A percentile compares a stretch with the other conserved stretches of the same genome.
Evolutionary conservation across 495 filamentous ascomycete genomes (phyloP).

Genomic region (Platismatia glauca): DNA sequence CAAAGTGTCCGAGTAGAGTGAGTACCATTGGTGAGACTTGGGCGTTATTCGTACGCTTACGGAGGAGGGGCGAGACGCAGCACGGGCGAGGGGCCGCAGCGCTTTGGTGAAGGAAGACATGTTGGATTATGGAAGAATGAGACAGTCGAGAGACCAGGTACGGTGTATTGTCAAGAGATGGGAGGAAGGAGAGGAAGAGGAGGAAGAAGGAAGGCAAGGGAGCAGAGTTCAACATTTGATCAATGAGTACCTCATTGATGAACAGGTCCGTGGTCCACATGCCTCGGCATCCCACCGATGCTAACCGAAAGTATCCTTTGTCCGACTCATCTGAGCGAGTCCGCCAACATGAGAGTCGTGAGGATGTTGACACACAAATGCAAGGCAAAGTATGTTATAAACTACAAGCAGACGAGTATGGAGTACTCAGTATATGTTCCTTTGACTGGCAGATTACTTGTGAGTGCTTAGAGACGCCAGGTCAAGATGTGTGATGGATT

Average conservation of each 20-base stretch:
- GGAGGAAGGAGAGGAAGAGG: background rate
- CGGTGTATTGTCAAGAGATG: background rate
- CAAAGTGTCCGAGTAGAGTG: background rate
- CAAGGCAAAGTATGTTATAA: too few relatives aligned
- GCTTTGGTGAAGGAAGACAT: slow-evolving; percentile 66
- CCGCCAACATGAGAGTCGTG: too few relatives aligned
- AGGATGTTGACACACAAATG: too few relatives aligned
- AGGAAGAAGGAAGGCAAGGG: background rate
- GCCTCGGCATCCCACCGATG: slow-evolving; percentile 12
- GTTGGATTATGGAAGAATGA: slow-evolving; percentile 7
- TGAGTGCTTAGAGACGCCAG: too few relatives aligned
- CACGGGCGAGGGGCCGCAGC: slow-evolving; percentile 59
- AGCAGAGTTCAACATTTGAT: too few relatives aligned
- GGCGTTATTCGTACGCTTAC: slow-evolving; percentile 23
- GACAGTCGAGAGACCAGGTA: background rate
- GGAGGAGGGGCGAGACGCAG: slow-evolving; percentile 40
- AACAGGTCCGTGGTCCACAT: too few relatives aligned
- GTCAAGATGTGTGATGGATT: too few relatives aligned
- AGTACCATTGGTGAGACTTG: slow-evolving; percentile 2
- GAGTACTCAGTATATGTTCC: too few relatives aligned
- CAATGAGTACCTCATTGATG: too few relatives aligned
- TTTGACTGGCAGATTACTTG: too few relatives aligned
- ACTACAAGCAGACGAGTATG: too few relatives aligned
- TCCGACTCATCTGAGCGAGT: too few relatives aligned
- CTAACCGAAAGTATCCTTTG: background rate